phyloP scores from a whole-genome alignment of 352 stramenopile species.

The Lagenidium giganteum region DNA sequence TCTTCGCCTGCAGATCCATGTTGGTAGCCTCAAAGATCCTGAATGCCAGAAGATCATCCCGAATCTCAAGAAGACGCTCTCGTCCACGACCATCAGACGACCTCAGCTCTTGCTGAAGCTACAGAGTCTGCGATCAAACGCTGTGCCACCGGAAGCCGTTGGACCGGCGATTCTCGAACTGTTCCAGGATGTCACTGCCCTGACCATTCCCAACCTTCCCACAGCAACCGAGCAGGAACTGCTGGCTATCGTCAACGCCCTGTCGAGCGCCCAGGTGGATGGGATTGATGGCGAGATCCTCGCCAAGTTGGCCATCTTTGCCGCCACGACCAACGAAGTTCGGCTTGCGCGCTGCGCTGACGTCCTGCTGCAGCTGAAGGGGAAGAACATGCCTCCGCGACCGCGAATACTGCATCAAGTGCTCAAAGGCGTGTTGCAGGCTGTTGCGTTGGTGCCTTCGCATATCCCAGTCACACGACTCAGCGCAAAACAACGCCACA shows the following conservation, averaged over 20 bases:
- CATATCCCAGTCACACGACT: constrained; percentile 16
- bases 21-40: constrained; percentile 66
- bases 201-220: constrained; percentile 24
- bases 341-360: constrained; percentile 38
- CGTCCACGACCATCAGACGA: constrained; percentile 28
- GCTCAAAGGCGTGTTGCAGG: constrained; percentile 40
- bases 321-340: constrained; percentile 27
- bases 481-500: constrained; percentile 25
- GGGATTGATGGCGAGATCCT: constrained; percentile 54
- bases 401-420: constrained; percentile 55
- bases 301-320: constrained; percentile 50
- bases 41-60: constrained; percentile 76
- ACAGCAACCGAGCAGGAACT: constrained; percentile 32
- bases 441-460: constrained; percentile 16
- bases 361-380: constrained; percentile 35
- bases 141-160: constrained; percentile 25
- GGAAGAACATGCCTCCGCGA: constrained; percentile 41
- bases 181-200: constrained; percentile 51
- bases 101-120: constrained; percentile 49
- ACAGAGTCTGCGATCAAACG: constrained; percentile 51
- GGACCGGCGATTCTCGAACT: constrained; percentile 58
- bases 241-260: constrained; percentile 20
- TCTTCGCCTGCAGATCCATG: constrained; percentile 55
- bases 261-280: constrained; percentile 21
- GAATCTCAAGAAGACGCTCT: constrained; percentile 39